Percentiles rank a stretch among this genome's conserved stretches.
phyloP scores from a whole-genome alignment of 1,284 basidiomycete species.

The Ustilago bromivora region DNA sequence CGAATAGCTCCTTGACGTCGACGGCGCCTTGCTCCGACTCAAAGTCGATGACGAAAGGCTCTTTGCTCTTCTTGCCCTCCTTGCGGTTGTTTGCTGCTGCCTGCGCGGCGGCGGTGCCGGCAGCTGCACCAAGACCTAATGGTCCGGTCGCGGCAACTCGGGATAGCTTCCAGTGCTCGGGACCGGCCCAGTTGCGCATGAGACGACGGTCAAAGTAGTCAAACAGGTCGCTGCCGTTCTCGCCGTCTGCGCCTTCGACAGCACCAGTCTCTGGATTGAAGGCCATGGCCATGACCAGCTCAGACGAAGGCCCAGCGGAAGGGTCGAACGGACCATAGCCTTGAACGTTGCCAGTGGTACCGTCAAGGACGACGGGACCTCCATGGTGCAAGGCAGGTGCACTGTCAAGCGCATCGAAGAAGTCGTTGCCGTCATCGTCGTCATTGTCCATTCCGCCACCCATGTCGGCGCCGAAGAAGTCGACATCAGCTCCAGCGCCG shows the following conservation, averaged over 20 bases:
- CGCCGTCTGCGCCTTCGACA: conserved; percentile 42
- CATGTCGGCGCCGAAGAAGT: conserved; percentile 41
- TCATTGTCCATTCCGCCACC: conserved; percentile 32
- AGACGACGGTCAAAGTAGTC: conserved; percentile 93
- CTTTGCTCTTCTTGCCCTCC: conserved; percentile 71
- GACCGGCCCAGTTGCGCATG: conserved; percentile 96
- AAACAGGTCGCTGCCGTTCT: conserved; percentile 71
- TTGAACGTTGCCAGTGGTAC: conserved; percentile 34
- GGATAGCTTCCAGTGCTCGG: conserved; percentile 94
- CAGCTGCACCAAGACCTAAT: conserved; percentile 26
- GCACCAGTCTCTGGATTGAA: conserved; percentile 62
- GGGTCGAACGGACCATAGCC: conserved; percentile 48
- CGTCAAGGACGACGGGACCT: conserved; percentile 44
- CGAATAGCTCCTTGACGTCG: conserved; percentile 84
- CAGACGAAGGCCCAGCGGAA: conserved; percentile 71
- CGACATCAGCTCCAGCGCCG: conserved; percentile 26
- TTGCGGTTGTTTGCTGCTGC: conserved; percentile 28
- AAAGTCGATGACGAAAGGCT: conserved; percentile 90
- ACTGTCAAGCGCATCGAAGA: conserved; percentile 68
- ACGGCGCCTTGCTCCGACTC: conserved; percentile 75
- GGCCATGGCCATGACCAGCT: conserved; percentile 86
- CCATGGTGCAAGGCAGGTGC: conserved; percentile 40
- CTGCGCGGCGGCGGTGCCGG: conserved; percentile 25
- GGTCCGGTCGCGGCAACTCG: conserved; percentile 43
- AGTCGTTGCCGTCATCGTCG: conserved; percentile 63